A percentile compares a stretch with the other conserved stretches of the same genome.
Evolutionary conservation across 1,284 basidiomycete genomes (phyloP).

Genomic region (Pascua guehoae): DNA sequence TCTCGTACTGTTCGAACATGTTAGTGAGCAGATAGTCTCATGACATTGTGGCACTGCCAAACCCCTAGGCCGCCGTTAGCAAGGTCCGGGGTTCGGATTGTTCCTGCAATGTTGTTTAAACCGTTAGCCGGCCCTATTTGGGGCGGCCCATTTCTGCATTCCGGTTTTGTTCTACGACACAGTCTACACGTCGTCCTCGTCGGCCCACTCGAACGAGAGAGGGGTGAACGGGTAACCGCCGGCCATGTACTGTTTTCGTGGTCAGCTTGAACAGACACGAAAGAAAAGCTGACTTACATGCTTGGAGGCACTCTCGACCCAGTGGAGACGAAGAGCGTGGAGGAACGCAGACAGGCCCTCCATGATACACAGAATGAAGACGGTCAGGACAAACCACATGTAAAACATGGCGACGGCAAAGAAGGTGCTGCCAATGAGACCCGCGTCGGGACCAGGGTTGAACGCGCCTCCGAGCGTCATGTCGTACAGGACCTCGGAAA

Average conservation of each 20-base stretch:
- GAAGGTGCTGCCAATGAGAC: conserved; percentile 55
- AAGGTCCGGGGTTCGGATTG: too few relatives aligned
- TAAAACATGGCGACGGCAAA: conserved; percentile 63
- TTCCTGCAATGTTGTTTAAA: too few relatives aligned
- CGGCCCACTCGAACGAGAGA: conserved; percentile 34
- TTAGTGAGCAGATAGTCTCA: too few relatives aligned
- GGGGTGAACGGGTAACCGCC: conserved; percentile 62
- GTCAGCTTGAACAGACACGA: neutral
- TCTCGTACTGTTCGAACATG: too few relatives aligned
- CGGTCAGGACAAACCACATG: conserved; percentile 79
- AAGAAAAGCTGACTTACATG: conserved; percentile 35
- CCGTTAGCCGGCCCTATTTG: too few relatives aligned
- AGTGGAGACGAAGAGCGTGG: conserved; percentile 93
- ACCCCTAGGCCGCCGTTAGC: too few relatives aligned
- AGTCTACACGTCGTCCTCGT: conserved; percentile 3
- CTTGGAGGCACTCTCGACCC: conserved; percentile 62
- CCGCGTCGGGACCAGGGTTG: conserved; percentile 36
- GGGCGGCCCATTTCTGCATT: too few relatives aligned
- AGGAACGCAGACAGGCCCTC: conserved; percentile 94
- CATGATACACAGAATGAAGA: conserved; percentile 82
- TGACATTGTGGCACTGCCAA: too few relatives aligned
- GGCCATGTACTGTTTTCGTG: conserved; percentile 77
- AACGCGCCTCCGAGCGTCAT: conserved; percentile 74
- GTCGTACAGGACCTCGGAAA: conserved; percentile 88
- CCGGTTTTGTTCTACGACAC: too few relatives aligned